phyloP scores from a whole-genome alignment of 331 rosid genomes.

The Arachis monticola region DNA sequence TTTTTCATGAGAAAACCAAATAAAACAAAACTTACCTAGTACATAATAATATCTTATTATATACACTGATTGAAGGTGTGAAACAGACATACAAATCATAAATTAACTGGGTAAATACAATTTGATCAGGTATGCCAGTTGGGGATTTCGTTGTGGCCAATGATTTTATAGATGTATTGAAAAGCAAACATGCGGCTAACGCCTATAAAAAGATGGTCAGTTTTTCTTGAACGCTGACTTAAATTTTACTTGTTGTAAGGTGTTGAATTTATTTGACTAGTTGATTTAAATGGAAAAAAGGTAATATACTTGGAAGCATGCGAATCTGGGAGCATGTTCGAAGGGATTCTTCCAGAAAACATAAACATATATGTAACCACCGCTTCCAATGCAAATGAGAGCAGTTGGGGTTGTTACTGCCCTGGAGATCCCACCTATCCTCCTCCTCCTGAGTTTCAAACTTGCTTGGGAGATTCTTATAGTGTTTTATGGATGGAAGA shows the following conservation, averaged over 20 bases:
- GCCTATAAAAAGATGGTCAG: conserved; percentile 59
- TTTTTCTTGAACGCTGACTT: neutral
- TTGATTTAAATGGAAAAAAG: conserved; percentile 8
- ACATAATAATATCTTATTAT: no score
- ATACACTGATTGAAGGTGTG: no score
- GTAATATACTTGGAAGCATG: conserved; percentile 80
- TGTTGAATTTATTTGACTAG: no score
- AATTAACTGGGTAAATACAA: neutral
- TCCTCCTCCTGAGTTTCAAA: conserved; percentile 25
- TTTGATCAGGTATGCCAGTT: conserved; percentile 52
- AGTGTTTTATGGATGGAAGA: conserved; percentile 85
- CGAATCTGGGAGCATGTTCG: conserved; percentile 77
- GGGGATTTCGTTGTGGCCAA: conserved; percentile 9
- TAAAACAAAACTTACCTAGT: no score
- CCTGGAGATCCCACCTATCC: neutral
- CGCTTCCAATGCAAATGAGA: conserved; percentile 56
- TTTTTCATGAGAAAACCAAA: no score
- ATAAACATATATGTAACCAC: conserved; percentile 63
- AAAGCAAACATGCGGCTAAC: conserved; percentile 55
- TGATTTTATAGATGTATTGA: conserved; percentile 51
- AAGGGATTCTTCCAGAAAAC: conserved; percentile 65
- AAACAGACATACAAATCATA: neutral
- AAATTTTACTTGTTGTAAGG: no score
- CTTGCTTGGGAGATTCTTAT: conserved; percentile 71
- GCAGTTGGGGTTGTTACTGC: conserved; percentile 65